Percentiles rank a stretch among this genome's conserved stretches.
Conservation (phyloP, 768 basidiomycete genomes). For the Lactarius hengduanensis region DNA sequence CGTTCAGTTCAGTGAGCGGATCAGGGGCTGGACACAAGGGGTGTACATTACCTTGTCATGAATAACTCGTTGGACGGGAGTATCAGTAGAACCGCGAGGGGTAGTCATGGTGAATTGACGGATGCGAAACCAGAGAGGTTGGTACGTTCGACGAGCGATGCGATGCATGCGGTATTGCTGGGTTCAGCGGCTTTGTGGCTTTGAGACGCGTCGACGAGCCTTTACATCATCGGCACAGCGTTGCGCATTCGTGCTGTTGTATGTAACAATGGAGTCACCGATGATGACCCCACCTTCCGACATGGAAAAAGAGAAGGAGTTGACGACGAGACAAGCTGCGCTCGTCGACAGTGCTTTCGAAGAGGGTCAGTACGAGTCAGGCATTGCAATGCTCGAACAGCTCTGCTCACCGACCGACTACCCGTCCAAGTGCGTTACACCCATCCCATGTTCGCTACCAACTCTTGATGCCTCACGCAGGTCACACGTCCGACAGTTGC, state of each 20-base stretch:
- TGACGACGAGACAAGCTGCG: constrained; percentile 31
- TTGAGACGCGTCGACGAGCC: constrained; percentile 7
- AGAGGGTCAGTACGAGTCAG: constrained; percentile 73
- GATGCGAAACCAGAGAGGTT: constrained; percentile 23
- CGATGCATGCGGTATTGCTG: constrained; percentile 3
- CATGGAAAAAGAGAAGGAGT: constrained; percentile 14
- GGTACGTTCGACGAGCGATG: constrained; percentile 27
- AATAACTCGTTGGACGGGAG: constrained; percentile 27
- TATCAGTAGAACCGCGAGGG: constrained; percentile 11
- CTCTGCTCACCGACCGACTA: constrained; percentile 55
- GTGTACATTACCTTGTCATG: constrained; percentile 30
- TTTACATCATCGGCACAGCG: background rate
- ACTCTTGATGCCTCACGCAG: background rate
- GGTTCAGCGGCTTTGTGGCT: background rate
- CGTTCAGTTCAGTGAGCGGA: constrained; percentile 21
- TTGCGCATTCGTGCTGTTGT: background rate
- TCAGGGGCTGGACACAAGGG: constrained; percentile 23
- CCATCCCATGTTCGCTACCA: background rate
- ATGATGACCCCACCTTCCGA: constrained; percentile 7
- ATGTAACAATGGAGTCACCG: background rate
- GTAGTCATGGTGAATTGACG: constrained; percentile 30
- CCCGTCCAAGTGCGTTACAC: constrained; percentile 52
- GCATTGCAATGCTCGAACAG: constrained; percentile 59
- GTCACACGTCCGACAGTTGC: constrained; percentile 28
- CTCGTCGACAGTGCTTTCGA: constrained; percentile 74